Evolutionary conservation across 768 basidiomycete genomes (phyloP), one percentile per base, ranked within the genome.

Genomic region (Rhizopogon vinicolor): DNA sequence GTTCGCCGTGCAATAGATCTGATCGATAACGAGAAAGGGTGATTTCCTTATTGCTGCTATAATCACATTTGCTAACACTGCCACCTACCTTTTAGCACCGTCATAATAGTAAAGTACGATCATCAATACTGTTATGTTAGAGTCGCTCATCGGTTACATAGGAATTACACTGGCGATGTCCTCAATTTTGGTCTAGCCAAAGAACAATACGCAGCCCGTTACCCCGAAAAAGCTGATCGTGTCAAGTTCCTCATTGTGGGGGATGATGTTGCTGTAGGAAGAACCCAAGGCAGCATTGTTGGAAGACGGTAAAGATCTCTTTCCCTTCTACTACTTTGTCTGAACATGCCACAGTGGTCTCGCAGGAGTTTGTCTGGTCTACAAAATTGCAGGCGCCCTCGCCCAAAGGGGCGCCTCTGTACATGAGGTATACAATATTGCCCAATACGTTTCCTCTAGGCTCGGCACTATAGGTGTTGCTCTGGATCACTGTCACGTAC

Each of bases 181-280:
- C 83, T 96, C 45, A 92, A 94, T 65, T 96, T 96, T 63, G 93
- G 93, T 22, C 80, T 96, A 9, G 93, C 93, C 3, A 87, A 84
- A 61, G 92, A 96, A 63, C 87, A 90, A 61, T 86, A 87, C 57
- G 85, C 89, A 3, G 84, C 90, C 5, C 69, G 76, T 46, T 79
- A 87, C 53, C 85, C 90, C 0, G 78, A 83, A 22, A 84, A 85
- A 62, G 79, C 87, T 1, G 79, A 87, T 51, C 73, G 73, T 28
- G 80, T 91, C 65, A 84, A 80, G 62, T 89, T 94, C 53, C 76
- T 95, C 31, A 80, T 93, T 42, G 91, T 96, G 5, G 92, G 87
- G 6, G 93, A 96, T 66, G 93, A 96, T 64, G 92, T 94, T 37
- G 86, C 91, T 2, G 93, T 96, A 28, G 90, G 89, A 12, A 81